These are phyloP conservation scores for Zoysia pacifica DNA, from an alignment of 176 grass and related monocot genomes.

Conservation along the genomic window DNA sequence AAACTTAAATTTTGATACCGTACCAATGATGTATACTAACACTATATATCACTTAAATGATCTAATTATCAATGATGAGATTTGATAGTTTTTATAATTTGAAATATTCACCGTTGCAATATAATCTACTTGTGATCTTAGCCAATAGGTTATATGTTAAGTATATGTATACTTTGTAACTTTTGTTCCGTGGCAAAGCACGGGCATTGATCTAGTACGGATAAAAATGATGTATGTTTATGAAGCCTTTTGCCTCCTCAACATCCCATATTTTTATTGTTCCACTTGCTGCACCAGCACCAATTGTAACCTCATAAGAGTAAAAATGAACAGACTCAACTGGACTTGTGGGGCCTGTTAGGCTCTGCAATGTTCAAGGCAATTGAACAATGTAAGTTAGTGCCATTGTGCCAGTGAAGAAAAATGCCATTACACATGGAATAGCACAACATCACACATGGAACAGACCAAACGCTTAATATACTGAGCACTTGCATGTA, in stretches of 20 bases:
- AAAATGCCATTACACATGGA: slow-evolving; percentile 4
- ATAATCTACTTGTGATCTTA: too few relatives aligned
- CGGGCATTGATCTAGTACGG: too few relatives aligned
- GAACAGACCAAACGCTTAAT: slow-evolving; percentile 76
- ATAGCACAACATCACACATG: background rate
- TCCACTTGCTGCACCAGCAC: slow-evolving; percentile 74
- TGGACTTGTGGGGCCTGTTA: slow-evolving; percentile 80
- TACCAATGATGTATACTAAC: too few relatives aligned
- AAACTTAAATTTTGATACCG: too few relatives aligned
- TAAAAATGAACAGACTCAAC: slow-evolving; percentile 91
- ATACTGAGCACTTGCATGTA: slow-evolving; percentile 98
- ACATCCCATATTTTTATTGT: slow-evolving; percentile 96
- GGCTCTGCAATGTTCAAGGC: slow-evolving; percentile 52
- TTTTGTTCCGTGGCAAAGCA: too few relatives aligned
- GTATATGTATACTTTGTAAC: too few relatives aligned
- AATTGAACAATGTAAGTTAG: slow-evolving; percentile 25
- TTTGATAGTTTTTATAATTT: too few relatives aligned
- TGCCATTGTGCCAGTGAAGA: slow-evolving; percentile 14
- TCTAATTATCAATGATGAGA: too few relatives aligned
- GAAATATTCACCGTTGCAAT: too few relatives aligned
- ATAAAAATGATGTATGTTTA: too few relatives aligned
- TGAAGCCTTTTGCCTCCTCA: slow-evolving; percentile 65
- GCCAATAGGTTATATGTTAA: too few relatives aligned
- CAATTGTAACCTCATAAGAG: slow-evolving; percentile 75
- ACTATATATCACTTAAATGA: too few relatives aligned